Percentiles rank a stretch among this genome's conserved stretches.
Evolutionary conservation across 768 basidiomycete genomes (phyloP).

Genomic region (Phanerodontia chrysosporium): DNA sequence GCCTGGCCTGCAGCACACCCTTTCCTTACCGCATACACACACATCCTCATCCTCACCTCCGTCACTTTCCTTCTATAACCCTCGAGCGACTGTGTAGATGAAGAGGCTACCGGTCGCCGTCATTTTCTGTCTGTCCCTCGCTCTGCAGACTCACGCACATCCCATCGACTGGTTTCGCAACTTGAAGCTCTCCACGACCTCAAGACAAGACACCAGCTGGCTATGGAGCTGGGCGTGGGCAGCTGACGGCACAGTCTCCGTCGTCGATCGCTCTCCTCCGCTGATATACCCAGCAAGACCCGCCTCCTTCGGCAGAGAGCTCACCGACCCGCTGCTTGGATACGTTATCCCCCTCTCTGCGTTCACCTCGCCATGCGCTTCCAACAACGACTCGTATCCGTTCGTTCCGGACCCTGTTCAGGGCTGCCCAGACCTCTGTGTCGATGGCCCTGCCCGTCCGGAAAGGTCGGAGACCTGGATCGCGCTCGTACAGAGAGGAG

Average conservation of each 20-base stretch:
- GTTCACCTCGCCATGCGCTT: slow-evolving; percentile 40
- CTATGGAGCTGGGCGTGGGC: slow-evolving; percentile 38
- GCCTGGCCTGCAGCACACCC: not conserved
- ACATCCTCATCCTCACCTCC: not conserved
- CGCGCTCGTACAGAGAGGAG: slow-evolving; percentile 84
- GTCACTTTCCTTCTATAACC: no score
- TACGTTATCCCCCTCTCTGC: slow-evolving; percentile 34
- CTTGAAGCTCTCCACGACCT: slow-evolving; percentile 19
- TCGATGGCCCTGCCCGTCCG: slow-evolving; percentile 50
- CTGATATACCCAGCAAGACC: slow-evolving; percentile 66
- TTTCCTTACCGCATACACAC: not conserved
- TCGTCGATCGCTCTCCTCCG: slow-evolving; percentile 71
- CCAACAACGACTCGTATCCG: slow-evolving; percentile 21
- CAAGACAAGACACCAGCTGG: slow-evolving; percentile 29
- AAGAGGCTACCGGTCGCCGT: not conserved
- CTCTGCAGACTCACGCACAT: slow-evolving; percentile 12
- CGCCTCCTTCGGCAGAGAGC: slow-evolving; percentile 75
- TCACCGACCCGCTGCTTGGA: slow-evolving; percentile 43
- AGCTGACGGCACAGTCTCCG: slow-evolving; percentile 50
- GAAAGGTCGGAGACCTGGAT: slow-evolving; percentile 75
- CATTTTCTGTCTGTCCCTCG: slow-evolving; percentile 1
- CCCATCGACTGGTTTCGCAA: slow-evolving; percentile 27
- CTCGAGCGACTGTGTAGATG: not conserved
- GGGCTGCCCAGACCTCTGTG: slow-evolving; percentile 70
- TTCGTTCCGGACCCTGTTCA: slow-evolving; percentile 25